phyloP scores from a whole-genome alignment of 2,329 filamentous ascomycete species.

The Colletotrichum sp. region DNA sequence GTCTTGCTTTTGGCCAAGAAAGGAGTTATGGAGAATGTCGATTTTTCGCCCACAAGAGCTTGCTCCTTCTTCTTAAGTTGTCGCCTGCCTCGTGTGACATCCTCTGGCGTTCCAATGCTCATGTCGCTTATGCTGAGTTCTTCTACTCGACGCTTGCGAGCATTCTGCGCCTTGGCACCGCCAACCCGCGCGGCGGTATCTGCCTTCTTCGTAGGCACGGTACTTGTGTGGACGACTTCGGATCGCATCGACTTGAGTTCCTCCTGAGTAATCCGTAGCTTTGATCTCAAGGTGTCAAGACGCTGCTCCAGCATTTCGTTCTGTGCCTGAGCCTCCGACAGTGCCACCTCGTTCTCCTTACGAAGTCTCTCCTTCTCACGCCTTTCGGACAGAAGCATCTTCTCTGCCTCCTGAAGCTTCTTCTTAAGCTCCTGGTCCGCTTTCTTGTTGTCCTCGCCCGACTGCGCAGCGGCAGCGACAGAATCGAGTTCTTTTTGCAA shows the following conservation, averaged over 20 bases:
- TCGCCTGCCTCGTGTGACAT: constrained; percentile 45
- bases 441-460: constrained; percentile 58
- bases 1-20: constrained; percentile 80
- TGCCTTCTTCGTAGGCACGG: constrained; percentile 23
- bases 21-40: constrained; percentile 90
- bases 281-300: constrained; percentile 71
- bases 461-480: constrained; percentile 64
- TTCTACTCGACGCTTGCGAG: constrained; percentile 51
- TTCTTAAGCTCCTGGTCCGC: constrained; percentile 45
- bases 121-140: constrained; percentile 52
- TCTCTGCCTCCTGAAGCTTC: constrained; percentile 38
- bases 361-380: constrained; percentile 51
- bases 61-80: constrained; percentile 64
- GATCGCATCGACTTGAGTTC: constrained; percentile 67
- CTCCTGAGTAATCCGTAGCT: constrained; percentile 72
- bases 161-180: constrained; percentile 32
- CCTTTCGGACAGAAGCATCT: constrained; percentile 43
- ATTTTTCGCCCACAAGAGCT: constrained; percentile 80
- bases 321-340: constrained; percentile 66
- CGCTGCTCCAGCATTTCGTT: constrained; percentile 73
- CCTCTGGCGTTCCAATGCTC: constrained; percentile 51
- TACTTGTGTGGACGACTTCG: constrained; percentile 40
- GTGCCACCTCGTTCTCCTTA: constrained; percentile 56
- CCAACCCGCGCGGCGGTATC: not conserved
- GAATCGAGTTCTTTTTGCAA: constrained; percentile 46